Base-by-base conservation (phyloP, 345 rosid genomes). In the Luvunga scandens region DNA sequence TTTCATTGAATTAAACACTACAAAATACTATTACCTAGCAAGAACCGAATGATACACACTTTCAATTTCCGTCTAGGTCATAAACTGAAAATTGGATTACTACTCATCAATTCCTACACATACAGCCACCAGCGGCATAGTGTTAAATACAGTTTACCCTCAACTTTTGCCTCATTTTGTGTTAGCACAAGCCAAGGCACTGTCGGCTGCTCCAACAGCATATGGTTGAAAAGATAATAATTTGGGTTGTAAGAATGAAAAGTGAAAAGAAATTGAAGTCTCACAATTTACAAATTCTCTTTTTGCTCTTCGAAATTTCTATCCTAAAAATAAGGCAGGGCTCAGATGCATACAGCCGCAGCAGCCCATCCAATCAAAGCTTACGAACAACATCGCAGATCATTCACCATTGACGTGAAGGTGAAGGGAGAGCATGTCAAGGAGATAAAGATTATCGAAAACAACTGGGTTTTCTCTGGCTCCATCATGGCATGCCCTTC, bases 201-300 rank as follows among this genome's bases (percentile, higher is more conserved):
- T 22, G 66, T 34, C 55, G 10, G 55, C 56, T 45, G 64, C 72
- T 55, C 61, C 78, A 22, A n/a, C 55, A 66, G 72, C 82, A 66
- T 70, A 77, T 34, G 76, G 75, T 71, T 42, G 59, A 73, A 78
- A 71, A 45, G 66, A 74, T 67, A 53, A 75, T 69, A 74, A 57
- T 78, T 68, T 66, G 66, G 82, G 79, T 72, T 50, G 79, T 53
- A 78, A 69, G 66, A 79, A 79, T 38, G 24, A 48, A 33, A 75
- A 78, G 71, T 71, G 10, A 24, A 76, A 65, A 33, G 75, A 73
- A 81, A 62, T 57, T 73, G 73, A 77, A 50, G 57, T 45, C 85
- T 81, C 86, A 84, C 83, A 79, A 88, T 88, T 79, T 88, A 83
- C 91, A 88, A 50, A 88, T 83, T 81, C 80, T 67, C 79, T 72